phyloP scores from a whole-genome alignment of 176 grass and related monocot genomes.

The Musa beccarii region DNA sequence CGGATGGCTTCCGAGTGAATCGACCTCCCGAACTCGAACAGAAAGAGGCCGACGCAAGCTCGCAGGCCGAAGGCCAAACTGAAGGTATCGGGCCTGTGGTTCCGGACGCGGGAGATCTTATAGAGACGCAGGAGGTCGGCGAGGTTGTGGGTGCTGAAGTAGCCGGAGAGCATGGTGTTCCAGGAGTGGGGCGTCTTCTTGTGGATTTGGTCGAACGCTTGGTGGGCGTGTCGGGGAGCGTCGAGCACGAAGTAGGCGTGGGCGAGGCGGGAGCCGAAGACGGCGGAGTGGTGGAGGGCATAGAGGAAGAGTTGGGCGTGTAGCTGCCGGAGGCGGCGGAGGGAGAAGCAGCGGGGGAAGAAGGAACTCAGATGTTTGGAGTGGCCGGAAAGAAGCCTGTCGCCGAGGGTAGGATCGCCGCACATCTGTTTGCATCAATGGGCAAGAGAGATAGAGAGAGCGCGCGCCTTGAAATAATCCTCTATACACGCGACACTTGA shows the following conservation, averaged over 20 bases:
- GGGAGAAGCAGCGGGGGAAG: constrained; percentile 1
- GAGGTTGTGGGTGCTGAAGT: not conserved
- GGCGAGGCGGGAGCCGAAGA: constrained; percentile 22
- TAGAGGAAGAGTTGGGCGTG: constrained; percentile 19
- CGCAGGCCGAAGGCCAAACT: constrained; percentile 17
- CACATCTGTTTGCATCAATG: not conserved
- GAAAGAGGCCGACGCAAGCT: constrained; percentile 9
- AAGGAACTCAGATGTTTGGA: constrained; percentile 1
- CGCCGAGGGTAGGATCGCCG: not conserved
- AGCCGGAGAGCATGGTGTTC: constrained; percentile 24
- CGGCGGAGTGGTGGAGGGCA: constrained; percentile 7
- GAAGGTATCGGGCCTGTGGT: constrained; percentile 14
- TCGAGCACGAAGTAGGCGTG: constrained; percentile 13
- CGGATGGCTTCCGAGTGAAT: constrained; percentile 21
- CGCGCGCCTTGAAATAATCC: too few relatives aligned
- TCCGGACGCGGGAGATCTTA: constrained; percentile 1
- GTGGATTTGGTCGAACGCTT: constrained; percentile 21
- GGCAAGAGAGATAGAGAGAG: not conserved
- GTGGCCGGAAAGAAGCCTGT: not conserved
- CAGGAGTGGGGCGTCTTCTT: constrained; percentile 5
- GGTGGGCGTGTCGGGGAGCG: constrained; percentile 1
- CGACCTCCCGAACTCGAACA: constrained; percentile 3
- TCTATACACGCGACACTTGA: too few relatives aligned
- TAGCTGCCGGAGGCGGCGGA: constrained; percentile 14
- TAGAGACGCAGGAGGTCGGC: constrained; percentile 1